These are phyloP conservation scores for Cylindrotheca fusiformis DNA, from an alignment of 108 stramenopile genomes.

Conservation along the genomic window DNA sequence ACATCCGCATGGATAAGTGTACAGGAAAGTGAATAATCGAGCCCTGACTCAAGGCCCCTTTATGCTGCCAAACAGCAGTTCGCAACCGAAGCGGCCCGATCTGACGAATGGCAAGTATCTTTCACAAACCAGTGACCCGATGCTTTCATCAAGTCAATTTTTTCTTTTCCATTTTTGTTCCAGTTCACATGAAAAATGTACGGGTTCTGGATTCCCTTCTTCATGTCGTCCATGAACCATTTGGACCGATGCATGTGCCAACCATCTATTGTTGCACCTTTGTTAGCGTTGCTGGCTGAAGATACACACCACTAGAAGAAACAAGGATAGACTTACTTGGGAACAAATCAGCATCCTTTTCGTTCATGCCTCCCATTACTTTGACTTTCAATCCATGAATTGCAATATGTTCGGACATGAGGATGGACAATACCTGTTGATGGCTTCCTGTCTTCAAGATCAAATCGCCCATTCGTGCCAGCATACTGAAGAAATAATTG, in stretches of 20 bases:
- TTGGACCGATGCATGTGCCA: conserved; percentile 30
- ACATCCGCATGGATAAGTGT: no score
- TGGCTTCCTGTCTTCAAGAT: conserved; percentile 48
- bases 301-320: conserved; percentile 58
- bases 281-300: conserved; percentile 33
- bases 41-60: no score
- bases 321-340: conserved; percentile 23
- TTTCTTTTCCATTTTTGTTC: conserved; percentile 68
- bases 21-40: no score
- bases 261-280: conserved; percentile 31
- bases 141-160: conserved; percentile 52
- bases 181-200: conserved; percentile 68
- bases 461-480: conserved; percentile 51
- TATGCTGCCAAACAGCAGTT: no score
- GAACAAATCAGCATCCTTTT: conserved; percentile 42
- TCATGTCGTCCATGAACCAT: conserved; percentile 16
- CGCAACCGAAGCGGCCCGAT: no score
- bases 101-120: conserved; percentile 16
- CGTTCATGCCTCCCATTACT: conserved; percentile 15
- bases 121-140: conserved; percentile 57
- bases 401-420: conserved; percentile 45
- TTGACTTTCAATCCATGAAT: conserved; percentile 58
- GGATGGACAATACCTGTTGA: conserved; percentile 48
- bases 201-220: conserved; percentile 9
- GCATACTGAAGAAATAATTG: conserved; percentile 38